A percentile compares a stretch with the other conserved stretches of the same genome.
Conservation (phyloP, 2,329 filamentous ascomycete species). For the Aspergillus terreus region DNA sequence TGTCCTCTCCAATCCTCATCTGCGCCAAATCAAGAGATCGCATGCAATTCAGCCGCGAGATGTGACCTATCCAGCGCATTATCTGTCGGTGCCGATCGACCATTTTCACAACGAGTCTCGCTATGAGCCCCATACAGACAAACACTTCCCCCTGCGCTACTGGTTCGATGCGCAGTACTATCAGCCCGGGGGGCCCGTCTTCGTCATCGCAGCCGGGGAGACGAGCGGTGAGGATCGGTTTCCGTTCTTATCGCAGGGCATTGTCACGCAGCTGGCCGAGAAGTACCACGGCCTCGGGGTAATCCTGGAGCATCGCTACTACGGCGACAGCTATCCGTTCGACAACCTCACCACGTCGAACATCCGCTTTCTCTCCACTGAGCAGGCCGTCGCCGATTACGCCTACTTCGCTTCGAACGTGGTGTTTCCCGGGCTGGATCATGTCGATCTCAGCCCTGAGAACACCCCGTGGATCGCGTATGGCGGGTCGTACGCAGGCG, state of each 20-base stretch:
- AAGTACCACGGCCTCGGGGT: slow-evolving; percentile 73
- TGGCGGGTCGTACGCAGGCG: slow-evolving; percentile 79
- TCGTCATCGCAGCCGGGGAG: slow-evolving; percentile 72
- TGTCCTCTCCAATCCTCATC: neutral
- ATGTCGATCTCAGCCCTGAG: slow-evolving; percentile 62
- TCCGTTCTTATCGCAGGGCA: slow-evolving; percentile 71
- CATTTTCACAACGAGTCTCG: slow-evolving; percentile 77
- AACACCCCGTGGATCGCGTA: slow-evolving; percentile 72
- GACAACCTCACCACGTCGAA: slow-evolving; percentile 64
- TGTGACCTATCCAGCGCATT: slow-evolving; percentile 36
- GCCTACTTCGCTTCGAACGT: slow-evolving; percentile 76
- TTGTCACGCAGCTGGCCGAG: slow-evolving; percentile 65
- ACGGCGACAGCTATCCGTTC: slow-evolving; percentile 70
- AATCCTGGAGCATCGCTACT: slow-evolving; percentile 83
- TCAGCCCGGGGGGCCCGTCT: slow-evolving; percentile 72
- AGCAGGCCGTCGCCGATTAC: slow-evolving; percentile 76
- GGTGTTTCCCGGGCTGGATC: slow-evolving; percentile 65
- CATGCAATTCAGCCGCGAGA: too few relatives aligned
- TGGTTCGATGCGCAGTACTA: slow-evolving; percentile 80
- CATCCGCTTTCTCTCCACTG: slow-evolving; percentile 76
- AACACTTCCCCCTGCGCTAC: slow-evolving; percentile 68
- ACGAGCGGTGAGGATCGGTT: slow-evolving; percentile 44
- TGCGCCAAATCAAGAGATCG: neutral
- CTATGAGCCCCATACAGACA: slow-evolving; percentile 73
- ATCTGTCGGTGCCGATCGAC: slow-evolving; percentile 62